Evolutionary conservation across 2,329 filamentous ascomycete genomes (phyloP).

Genomic region (Myriosclerotinia duriaeana): DNA sequence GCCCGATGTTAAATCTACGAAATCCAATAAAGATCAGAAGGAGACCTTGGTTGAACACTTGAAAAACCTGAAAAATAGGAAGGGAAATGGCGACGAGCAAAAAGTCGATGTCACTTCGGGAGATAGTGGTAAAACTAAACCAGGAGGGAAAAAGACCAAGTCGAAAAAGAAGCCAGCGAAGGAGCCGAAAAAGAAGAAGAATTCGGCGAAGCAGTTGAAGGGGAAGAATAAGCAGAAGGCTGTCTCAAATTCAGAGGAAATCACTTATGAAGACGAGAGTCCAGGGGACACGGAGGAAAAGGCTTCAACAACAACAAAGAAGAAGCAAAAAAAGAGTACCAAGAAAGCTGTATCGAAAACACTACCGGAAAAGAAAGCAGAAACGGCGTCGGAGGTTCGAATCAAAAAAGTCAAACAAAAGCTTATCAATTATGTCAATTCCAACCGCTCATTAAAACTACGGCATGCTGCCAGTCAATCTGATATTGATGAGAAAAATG

Average conservation of each 20-base stretch:
- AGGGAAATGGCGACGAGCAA: not conserved
- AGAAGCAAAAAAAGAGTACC: not conserved
- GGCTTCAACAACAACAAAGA: not conserved
- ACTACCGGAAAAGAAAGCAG: not conserved
- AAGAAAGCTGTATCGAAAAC: not conserved
- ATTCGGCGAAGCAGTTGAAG: not conserved
- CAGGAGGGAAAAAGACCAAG: not conserved
- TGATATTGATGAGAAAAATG: not conserved
- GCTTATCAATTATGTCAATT: constrained; percentile 19
- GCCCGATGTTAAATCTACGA: too few species aligned
- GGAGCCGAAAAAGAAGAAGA: not conserved
- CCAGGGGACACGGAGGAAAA: not conserved
- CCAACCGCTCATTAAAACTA: not conserved
- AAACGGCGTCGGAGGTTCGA: constrained; percentile 12
- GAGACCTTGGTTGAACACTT: not conserved
- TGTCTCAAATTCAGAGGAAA: not conserved
- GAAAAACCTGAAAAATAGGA: not conserved
- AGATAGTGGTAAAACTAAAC: not conserved
- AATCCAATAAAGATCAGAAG: not conserved
- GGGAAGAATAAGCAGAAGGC: not conserved
- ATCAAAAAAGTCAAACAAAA: constrained; percentile 17
- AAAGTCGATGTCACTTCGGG: not conserved
- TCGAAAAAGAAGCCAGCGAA: too few species aligned
- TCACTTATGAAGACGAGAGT: not conserved
- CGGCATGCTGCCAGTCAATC: not conserved